Base-by-base conservation (phyloP, 2,329 filamentous ascomycete genomes). In the Pyricularia sp. region DNA sequence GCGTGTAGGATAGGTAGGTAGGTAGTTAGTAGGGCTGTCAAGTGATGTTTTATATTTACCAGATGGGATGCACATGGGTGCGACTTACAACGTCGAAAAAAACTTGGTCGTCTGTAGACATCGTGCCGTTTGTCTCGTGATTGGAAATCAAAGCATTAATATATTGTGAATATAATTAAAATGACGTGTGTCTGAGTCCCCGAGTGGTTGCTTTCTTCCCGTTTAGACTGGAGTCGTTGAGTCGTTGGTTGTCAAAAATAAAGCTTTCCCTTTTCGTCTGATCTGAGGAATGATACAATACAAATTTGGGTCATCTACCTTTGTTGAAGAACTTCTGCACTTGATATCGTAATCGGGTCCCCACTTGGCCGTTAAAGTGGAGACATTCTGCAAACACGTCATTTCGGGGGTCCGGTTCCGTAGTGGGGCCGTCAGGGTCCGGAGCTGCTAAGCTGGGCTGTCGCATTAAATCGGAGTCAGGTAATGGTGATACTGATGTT, bases 41-140 rank as follows among this genome's bases (percentile, higher is more conserved):
- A 70, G 64, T 33, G 20, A 14, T 2, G 65, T 36, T 36, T 42
- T 25, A 68, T 66, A 12, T 59, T 68, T 50, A n/a, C 26, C 59
- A 10, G 4, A 17, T 25, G 23, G 26, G 26, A 64, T 20, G 65
- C 63, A 59, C 25, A 17, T 36, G 17, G 14, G 31, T 20, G 65
- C 36, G 20, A 77, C 89, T 83, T 81, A 94, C 91, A 77, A 91
- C 84, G 79, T 93, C 90, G 72, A 93, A 81, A 76, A 94, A 90
- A 74, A 91, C 88, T 80, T 92, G 89, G 76, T 93, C 91, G 77
- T 94, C 90, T 77, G 87, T 88, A 73, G 91, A 90, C 92, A 94
- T 94, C 73, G 76, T 85, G 79, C n/a, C 2, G 17, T 50, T 20
- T 20, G 42, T 50, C 2, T 50, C 2, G 20, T 50, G 4, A n/a